These are phyloP conservation scores for Trametes maxima DNA, from an alignment of 768 basidiomycete genomes.

Conservation along the genomic window DNA sequence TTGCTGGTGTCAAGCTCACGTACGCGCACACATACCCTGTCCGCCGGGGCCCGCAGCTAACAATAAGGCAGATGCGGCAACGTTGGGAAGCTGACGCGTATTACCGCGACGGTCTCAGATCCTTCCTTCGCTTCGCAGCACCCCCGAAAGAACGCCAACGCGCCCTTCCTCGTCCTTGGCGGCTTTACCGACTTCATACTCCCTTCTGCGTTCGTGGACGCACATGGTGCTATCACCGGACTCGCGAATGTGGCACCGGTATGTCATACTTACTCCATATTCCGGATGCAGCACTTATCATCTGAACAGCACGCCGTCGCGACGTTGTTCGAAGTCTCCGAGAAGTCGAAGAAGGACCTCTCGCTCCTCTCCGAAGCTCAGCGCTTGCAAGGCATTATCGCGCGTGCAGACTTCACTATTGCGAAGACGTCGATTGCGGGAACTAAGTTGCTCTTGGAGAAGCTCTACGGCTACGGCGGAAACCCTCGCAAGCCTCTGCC, in stretches of 20 bases:
- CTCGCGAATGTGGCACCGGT: conserved; percentile 86
- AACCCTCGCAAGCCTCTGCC: conserved; percentile 74
- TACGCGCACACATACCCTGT: conserved; percentile 40
- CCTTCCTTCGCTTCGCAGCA: conserved; percentile 54
- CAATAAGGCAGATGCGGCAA: conserved; percentile 68
- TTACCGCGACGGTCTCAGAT: conserved; percentile 66
- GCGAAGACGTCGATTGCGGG: conserved; percentile 77
- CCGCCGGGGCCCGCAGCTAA: conserved; percentile 6
- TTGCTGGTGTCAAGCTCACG: conserved; percentile 89
- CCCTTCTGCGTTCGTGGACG: conserved; percentile 70
- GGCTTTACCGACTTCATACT: conserved; percentile 85
- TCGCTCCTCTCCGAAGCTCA: conserved; percentile 67
- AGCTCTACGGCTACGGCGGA: conserved; percentile 80
- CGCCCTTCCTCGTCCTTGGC: conserved; percentile 82
- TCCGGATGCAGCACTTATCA: background rate
- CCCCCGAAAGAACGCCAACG: conserved; percentile 67
- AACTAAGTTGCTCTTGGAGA: conserved; percentile 79
- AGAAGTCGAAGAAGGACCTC: conserved; percentile 55
- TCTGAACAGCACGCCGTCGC: conserved; percentile 52
- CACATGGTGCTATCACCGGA: conserved; percentile 89
- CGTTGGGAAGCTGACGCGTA: conserved; percentile 88
- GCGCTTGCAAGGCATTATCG: conserved; percentile 76
- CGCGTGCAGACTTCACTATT: conserved; percentile 79
- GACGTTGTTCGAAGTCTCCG: conserved; percentile 62
- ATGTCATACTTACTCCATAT: conserved; percentile 24